A percentile compares a stretch with the other conserved stretches of the same genome.
phyloP scores from a whole-genome alignment of 768 basidiomycete genomes.

The Dioszegia hungarica region DNA sequence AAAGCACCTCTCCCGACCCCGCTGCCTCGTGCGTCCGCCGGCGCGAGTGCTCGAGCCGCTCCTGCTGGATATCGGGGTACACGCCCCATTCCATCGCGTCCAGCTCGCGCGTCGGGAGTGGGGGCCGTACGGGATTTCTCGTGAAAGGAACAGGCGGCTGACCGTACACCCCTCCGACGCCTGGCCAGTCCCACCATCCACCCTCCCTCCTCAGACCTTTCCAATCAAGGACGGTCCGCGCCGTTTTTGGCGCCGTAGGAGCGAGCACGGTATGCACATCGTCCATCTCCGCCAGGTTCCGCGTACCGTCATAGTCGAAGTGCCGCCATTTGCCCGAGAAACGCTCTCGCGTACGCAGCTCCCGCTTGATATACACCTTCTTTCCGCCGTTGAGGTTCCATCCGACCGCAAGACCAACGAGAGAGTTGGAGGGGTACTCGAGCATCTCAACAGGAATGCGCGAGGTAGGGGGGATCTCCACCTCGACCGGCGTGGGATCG shows the following conservation, averaged over 20 bases:
- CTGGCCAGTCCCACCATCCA: slow-evolving; percentile 34
- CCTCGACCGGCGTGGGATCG: background rate
- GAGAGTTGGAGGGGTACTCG: slow-evolving; percentile 35
- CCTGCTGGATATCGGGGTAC: slow-evolving; percentile 25
- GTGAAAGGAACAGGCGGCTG: slow-evolving; percentile 33
- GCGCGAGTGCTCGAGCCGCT: slow-evolving; percentile 12
- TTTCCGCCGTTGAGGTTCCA: slow-evolving; percentile 44
- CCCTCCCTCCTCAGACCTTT: slow-evolving; percentile 19
- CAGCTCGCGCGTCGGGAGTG: slow-evolving; percentile 15
- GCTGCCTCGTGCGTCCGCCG: slow-evolving; percentile 15
- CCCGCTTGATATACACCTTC: slow-evolving; percentile 29
- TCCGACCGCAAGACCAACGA: slow-evolving; percentile 35
- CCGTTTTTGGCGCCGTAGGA: background rate
- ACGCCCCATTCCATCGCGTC: slow-evolving; percentile 19
- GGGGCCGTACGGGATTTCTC: slow-evolving; percentile 15
- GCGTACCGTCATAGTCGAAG: slow-evolving; percentile 37
- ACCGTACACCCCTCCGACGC: slow-evolving; percentile 19
- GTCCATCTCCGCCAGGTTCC: slow-evolving; percentile 44
- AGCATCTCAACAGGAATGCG: slow-evolving; percentile 46
- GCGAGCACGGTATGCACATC: slow-evolving; percentile 26
- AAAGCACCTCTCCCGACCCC: background rate
- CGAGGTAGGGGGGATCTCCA: slow-evolving; percentile 20
- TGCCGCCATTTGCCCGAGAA: slow-evolving; percentile 47
- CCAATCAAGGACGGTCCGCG: slow-evolving; percentile 34
- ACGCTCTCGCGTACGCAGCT: slow-evolving; percentile 38